Evolutionary conservation across 148 eudicot species (phyloP).

Genomic region (Vaccinium darrowii): DNA sequence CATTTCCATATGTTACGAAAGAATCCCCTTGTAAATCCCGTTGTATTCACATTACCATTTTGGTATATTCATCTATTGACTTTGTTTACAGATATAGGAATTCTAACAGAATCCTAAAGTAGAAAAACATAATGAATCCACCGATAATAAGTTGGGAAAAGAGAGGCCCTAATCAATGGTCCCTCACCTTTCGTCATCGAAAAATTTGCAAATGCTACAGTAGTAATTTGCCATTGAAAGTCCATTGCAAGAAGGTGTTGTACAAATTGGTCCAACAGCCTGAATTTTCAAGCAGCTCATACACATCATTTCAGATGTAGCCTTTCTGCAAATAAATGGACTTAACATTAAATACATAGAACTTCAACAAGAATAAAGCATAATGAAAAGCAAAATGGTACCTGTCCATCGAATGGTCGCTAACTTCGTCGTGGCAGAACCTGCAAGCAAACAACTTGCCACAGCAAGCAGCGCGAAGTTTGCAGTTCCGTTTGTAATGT

Average conservation of each 20-base stretch:
- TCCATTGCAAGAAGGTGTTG: constrained; percentile 77
- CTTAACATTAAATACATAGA: neutral
- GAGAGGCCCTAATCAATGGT: neutral
- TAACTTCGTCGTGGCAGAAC: constrained; percentile 96
- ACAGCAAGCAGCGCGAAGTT: constrained; percentile 94
- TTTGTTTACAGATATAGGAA: neutral
- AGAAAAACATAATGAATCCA: neutral
- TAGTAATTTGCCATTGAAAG: constrained; percentile 80
- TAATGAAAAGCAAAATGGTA: constrained; percentile 23
- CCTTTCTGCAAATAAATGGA: constrained; percentile 56
- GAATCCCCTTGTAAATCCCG: neutral
- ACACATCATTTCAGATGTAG: constrained; percentile 96
- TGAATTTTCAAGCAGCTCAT: constrained; percentile 85
- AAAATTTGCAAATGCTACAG: constrained; percentile 88
- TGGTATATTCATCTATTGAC: neutral
- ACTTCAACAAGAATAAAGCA: constrained; percentile 5
- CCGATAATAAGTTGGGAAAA: neutral
- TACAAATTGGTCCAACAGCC: constrained; percentile 78
- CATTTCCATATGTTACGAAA: neutral
- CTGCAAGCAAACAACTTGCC: constrained; percentile 81
- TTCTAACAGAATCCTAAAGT: neutral
- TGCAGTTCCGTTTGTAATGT: constrained; percentile 94
- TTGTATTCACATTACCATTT: neutral
- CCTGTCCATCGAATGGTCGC: constrained; percentile 98
- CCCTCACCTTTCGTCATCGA: constrained; percentile 84